A percentile compares a stretch with the other conserved stretches of the same genome.
These are phyloP conservation scores for Calocera cornea DNA, from an alignment of 768 basidiomycete genomes.

Conservation along the genomic window DNA sequence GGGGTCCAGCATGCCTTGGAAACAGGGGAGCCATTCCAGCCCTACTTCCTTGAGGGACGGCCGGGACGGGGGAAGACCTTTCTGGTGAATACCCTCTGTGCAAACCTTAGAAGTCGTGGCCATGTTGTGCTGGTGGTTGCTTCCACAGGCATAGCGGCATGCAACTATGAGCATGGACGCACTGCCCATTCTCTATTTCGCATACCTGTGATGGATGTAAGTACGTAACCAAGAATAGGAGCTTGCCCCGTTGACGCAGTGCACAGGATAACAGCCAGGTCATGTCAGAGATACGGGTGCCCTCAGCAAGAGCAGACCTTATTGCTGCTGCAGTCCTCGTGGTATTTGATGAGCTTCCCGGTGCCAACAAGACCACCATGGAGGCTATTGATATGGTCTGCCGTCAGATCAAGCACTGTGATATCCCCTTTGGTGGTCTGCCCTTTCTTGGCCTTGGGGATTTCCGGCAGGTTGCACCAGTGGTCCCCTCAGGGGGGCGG, in stretches of 20 bases:
- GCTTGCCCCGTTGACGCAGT: constrained; percentile 10
- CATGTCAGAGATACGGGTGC: constrained; percentile 21
- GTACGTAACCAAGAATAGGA: too few species aligned
- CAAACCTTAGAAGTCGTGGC: constrained; percentile 19
- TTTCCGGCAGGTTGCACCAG: constrained; percentile 32
- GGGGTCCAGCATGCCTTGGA: constrained; percentile 8
- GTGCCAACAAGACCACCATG: constrained; percentile 27
- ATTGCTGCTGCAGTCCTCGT: constrained; percentile 22
- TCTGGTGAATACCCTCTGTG: constrained; percentile 26
- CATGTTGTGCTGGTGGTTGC: constrained; percentile 28
- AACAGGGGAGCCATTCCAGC: constrained; percentile 6
- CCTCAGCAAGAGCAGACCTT: constrained; percentile 24
- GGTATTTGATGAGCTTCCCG: constrained; percentile 34
- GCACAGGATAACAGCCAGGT: constrained; percentile 23
- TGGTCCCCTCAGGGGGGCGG: constrained; percentile 23
- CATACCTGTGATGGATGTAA: constrained; percentile 26
- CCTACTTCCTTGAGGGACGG: constrained; percentile 28
- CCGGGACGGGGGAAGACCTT: constrained; percentile 34
- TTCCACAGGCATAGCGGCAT: constrained; percentile 30
- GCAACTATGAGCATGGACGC: constrained; percentile 27
- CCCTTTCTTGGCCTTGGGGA: constrained; percentile 28
- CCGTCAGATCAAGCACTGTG: constrained; percentile 19
- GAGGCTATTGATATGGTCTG: constrained; percentile 27
- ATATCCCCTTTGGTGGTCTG: constrained; percentile 29
- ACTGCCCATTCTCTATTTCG: constrained; percentile 32